These are phyloP conservation scores for Phytophthora brassicae DNA, from an alignment of 352 stramenopile genomes.

Conservation along the genomic window DNA sequence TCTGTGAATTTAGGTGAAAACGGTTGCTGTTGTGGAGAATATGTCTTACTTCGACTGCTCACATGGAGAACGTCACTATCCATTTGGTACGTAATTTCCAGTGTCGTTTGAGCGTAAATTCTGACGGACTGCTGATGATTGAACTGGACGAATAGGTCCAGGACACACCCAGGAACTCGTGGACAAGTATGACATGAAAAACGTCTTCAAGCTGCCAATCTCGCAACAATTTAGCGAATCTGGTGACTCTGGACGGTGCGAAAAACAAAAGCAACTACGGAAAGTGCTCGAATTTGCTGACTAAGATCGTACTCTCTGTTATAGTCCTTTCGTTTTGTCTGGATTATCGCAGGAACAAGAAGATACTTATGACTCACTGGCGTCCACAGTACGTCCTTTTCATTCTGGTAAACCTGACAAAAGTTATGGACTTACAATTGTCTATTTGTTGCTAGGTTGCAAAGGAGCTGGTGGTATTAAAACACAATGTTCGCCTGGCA, in stretches of 20 bases:
- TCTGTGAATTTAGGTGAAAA: conserved; percentile 83
- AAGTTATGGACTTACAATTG: background rate
- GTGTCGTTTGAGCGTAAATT: background rate
- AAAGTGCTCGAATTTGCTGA: background rate
- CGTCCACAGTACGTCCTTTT: conserved; percentile 45
- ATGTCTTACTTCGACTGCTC: conserved; percentile 97
- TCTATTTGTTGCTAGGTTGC: conserved; percentile 50
- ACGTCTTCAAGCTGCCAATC: conserved; percentile 86
- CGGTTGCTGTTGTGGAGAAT: conserved; percentile 98
- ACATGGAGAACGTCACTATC: conserved; percentile 84
- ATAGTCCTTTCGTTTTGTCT: conserved; percentile 80
- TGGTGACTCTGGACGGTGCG: conserved; percentile 74
- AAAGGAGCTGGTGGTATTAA: conserved; percentile 78
- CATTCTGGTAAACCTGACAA: background rate
- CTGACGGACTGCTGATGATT: background rate
- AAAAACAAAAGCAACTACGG: background rate
- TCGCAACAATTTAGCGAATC: conserved; percentile 71
- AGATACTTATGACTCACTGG: conserved; percentile 71
- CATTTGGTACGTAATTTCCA: conserved; percentile 56
- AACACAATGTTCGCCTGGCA: conserved; percentile 64
- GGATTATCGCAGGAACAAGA: conserved; percentile 62
- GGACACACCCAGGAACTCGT: conserved; percentile 79
- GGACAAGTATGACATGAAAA: conserved; percentile 80
- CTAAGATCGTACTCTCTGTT: conserved; percentile 1
- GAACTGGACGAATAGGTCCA: conserved; percentile 34